Percentiles rank a stretch among this genome's conserved stretches.
These are phyloP conservation scores for Umbellularia californica DNA, from an alignment of 164 flowering plant genomes.

Conservation along the genomic window DNA sequence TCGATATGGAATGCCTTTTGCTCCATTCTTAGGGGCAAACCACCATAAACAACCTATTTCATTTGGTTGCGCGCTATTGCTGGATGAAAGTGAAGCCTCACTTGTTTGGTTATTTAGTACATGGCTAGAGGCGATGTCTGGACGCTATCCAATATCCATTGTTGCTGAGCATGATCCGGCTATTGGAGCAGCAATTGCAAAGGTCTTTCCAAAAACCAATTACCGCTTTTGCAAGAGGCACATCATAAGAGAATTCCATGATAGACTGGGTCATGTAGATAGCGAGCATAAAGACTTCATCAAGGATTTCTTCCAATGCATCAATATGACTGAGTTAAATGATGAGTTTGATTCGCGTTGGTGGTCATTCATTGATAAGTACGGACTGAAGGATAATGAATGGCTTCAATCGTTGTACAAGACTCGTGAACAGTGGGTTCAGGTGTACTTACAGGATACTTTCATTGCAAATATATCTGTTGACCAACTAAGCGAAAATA, in stretches of 20 bases:
- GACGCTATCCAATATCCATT: conserved; percentile 40
- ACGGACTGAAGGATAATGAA: conserved; percentile 46
- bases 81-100: conserved; percentile 56
- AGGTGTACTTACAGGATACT: conserved; percentile 51
- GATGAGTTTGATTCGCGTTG: conserved; percentile 66
- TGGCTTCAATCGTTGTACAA: conserved; percentile 52
- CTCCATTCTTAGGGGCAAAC: conserved; percentile 54
- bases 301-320: conserved; percentile 51
- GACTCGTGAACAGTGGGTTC: conserved; percentile 54
- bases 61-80: conserved; percentile 61
- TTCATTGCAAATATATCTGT: conserved; percentile 50
- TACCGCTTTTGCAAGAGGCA: conserved; percentile 60
- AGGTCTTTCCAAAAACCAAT: conserved; percentile 46
- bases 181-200: conserved; percentile 41
- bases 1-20: conserved; percentile 51
- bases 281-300: conserved; percentile 35
- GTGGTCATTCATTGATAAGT: conserved; percentile 47
- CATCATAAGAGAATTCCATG: conserved; percentile 57
- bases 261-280: conserved; percentile 47
- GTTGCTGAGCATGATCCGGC: conserved; percentile 51
- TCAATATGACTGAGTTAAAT: conserved; percentile 50
- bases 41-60: conserved; percentile 54
- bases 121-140: conserved; percentile 58
- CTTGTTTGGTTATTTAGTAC: conserved; percentile 58
- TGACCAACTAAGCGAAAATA: conserved; percentile 11